Evolutionary conservation across 2,329 filamentous ascomycete genomes (phyloP).

Genomic region (Aureobasidium sp.): DNA sequence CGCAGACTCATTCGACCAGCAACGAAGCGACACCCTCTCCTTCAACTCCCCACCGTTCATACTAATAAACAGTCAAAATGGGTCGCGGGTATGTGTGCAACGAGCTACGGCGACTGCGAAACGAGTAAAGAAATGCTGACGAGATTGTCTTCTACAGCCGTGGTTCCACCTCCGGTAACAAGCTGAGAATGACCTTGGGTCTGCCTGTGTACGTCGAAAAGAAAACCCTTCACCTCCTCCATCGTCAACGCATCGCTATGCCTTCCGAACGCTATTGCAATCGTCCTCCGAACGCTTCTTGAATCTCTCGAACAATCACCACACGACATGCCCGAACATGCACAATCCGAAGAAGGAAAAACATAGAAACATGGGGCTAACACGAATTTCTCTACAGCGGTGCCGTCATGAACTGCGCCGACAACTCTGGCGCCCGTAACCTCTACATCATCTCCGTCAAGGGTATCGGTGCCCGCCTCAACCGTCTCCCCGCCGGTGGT

Average conservation of each 20-base stretch:
- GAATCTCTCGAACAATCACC: not conserved
- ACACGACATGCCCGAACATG: not conserved
- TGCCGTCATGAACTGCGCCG: constrained; percentile 99
- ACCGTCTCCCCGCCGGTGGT: constrained; percentile 93
- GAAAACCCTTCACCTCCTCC: not conserved
- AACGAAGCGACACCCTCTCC: constrained; percentile 14
- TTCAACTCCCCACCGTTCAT: constrained; percentile 11
- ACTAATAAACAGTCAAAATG: constrained; percentile 28
- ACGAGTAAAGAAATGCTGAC: constrained; percentile 8
- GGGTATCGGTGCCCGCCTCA: constrained; percentile 94
- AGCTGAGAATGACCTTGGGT: constrained; percentile 99
- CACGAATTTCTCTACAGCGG: constrained; percentile 50
- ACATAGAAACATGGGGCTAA: constrained; percentile 2
- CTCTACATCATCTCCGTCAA: constrained; percentile 99
- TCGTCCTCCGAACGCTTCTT: not conserved
- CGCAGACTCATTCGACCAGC: constrained; percentile 10
- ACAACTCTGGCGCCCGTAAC: constrained; percentile 97
- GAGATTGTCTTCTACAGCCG: constrained; percentile 36
- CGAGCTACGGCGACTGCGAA: constrained; percentile 15
- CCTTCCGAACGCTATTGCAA: constrained; percentile 1
- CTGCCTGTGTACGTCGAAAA: constrained; percentile 83
- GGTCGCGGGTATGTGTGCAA: constrained; percentile 30
- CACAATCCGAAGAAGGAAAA: not conserved
- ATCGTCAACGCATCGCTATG: constrained; percentile 3
- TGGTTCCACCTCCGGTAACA: constrained; percentile 95